These are phyloP conservation scores for Heliocybe sulcata DNA, from an alignment of 1,284 basidiomycete species.

Conservation along the genomic window DNA sequence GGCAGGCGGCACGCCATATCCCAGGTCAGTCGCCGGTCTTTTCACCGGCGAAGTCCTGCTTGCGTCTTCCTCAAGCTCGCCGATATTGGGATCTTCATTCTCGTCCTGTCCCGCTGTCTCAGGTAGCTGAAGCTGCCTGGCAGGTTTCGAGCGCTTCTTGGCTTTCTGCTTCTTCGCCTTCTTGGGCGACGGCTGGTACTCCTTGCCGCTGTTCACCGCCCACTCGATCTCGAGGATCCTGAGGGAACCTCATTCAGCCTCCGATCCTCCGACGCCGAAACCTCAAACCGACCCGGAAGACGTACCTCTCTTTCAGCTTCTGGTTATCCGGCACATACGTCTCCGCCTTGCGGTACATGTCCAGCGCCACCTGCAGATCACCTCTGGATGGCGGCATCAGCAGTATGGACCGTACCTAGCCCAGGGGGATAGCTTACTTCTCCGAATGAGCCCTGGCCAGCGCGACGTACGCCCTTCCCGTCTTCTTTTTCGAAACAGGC, in stretches of 20 bases:
- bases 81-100: conserved; percentile 5
- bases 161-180: conserved; percentile 28
- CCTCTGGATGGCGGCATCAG: conserved; percentile 41
- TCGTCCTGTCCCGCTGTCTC: neutral
- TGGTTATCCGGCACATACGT: conserved; percentile 70
- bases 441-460: conserved; percentile 70
- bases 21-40: neutral
- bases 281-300: neutral
- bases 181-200: conserved; percentile 61
- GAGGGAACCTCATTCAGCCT: conserved; percentile 5
- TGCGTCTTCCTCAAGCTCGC: conserved; percentile 7
- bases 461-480: conserved; percentile 66
- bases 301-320: conserved; percentile 72
- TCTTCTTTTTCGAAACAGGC: conserved; percentile 67
- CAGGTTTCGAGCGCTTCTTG: conserved; percentile 19
- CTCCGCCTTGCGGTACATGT: conserved; percentile 69
- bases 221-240: conserved; percentile 74
- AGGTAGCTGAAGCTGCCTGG: neutral
- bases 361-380: conserved; percentile 62
- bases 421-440: no score
- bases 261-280: neutral
- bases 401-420: no score
- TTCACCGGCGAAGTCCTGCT: neutral
- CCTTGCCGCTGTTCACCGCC: conserved; percentile 52
- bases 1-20: conserved; percentile 10